Base-by-base conservation (phyloP, 2,329 filamentous ascomycete genomes). In the Paecilomyces niveus region DNA sequence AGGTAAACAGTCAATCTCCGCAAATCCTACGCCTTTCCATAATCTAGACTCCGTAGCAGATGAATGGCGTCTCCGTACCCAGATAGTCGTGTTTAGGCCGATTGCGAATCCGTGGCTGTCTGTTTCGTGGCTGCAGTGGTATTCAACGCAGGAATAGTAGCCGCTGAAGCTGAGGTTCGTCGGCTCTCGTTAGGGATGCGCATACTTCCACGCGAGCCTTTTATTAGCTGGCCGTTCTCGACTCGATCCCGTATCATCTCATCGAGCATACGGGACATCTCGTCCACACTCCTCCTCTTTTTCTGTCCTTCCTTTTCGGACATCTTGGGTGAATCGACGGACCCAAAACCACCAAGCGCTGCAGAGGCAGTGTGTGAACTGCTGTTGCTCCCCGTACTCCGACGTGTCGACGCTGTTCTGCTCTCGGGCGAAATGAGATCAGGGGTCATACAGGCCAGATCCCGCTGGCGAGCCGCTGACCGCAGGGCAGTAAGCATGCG, bases 211-310 rank as follows among this genome's bases (percentile, higher is more conserved):
- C 87, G 80, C 55, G 77, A 77, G 56, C 86, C 82, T 67, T 89
- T 85, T 31, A 90, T 80, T 22, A 90, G 76, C 57, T 90, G 85
- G 22, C 89, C 90, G 56, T 81, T 85, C 66, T 94, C 89, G 56
- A 95, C 89, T 59, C 89, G 86, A 69, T 93, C 89, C 69, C 92
- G 89, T 60, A 97, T 94, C 93, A 97, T 97, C 75, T 96, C 91
- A 68, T 97, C 93, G 26, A 97, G 83, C 78, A 97, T 92, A 67
- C 87, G 85, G 64, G 90, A 96, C 86, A 97, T 92, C 74, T 96
- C 92, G 66, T 96, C 92, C 33, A 94, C 89, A 64, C 89, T 90
- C 77, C 83, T 85, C 11, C 80, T 80, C 54, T 83, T 81, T 63
- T 81, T 83, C 56, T 81, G 82, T 54, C 72, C 65, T 64, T 72